Conservation (phyloP, 768 basidiomycete species). For the Paxillus rubicundulus region DNA sequence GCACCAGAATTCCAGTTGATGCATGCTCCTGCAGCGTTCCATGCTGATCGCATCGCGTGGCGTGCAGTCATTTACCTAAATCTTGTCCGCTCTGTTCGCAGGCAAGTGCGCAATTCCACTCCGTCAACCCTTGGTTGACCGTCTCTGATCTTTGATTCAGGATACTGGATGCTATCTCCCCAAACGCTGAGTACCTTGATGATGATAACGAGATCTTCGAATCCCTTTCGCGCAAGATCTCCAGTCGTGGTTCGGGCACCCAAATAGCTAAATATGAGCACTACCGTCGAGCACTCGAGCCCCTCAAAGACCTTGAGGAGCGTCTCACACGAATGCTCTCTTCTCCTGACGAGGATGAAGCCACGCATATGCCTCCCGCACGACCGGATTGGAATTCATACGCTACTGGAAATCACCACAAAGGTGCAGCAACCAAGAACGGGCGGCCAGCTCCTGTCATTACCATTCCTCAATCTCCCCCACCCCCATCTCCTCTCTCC, state of each 20-base stretch:
- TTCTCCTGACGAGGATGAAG: constrained; percentile 63
- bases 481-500: constrained; percentile 23
- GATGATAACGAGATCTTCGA: constrained; percentile 54
- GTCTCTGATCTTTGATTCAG: constrained; percentile 33
- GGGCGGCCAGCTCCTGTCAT: constrained; percentile 45
- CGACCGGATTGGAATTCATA: constrained; percentile 39
- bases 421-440: constrained; percentile 26
- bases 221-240: constrained; percentile 47
- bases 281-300: constrained; percentile 62
- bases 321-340: constrained; percentile 65
- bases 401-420: constrained; percentile 14
- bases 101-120: constrained; percentile 41
- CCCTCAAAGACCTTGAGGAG: constrained; percentile 68
- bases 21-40: constrained; percentile 74
- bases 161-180: constrained; percentile 71
- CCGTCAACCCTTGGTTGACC: not conserved
- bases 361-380: constrained; percentile 51
- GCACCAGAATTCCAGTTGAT: constrained; percentile 77
- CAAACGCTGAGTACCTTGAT: constrained; percentile 58
- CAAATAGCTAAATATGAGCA: constrained; percentile 58
- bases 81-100: constrained; percentile 76
- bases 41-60: constrained; percentile 81
- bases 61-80: constrained; percentile 87
- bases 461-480: constrained; percentile 28
- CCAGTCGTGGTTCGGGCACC: constrained; percentile 41